Percentiles rank a stretch among this genome's conserved stretches.
phyloP scores from a whole-genome alignment of 2,329 filamentous ascomycete species.

The Trichoderma gracile region DNA sequence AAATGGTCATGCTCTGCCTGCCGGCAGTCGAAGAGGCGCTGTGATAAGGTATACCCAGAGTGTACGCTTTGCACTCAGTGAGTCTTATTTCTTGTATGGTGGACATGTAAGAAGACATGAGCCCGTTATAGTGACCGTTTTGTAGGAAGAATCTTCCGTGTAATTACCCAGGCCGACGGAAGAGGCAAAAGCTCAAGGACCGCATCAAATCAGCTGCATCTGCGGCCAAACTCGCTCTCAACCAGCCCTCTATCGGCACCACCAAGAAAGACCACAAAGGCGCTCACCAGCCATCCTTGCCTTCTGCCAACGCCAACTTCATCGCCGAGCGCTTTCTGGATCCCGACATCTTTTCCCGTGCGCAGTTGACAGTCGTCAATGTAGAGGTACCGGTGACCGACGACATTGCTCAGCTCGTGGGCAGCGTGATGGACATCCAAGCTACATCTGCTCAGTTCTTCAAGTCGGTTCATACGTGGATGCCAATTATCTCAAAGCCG shows the following conservation, averaged over 20 bases:
- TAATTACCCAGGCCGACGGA: constrained; percentile 25
- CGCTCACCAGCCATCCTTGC: background rate
- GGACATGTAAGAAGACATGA: background rate
- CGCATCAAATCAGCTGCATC: background rate
- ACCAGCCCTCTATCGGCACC: background rate
- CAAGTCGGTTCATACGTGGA: constrained; percentile 16
- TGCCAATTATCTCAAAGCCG: constrained; percentile 19
- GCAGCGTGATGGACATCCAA: constrained; percentile 19
- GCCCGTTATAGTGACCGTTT: background rate
- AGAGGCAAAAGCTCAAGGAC: constrained; percentile 2
- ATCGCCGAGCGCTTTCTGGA: constrained; percentile 24
- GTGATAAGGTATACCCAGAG: constrained; percentile 22
- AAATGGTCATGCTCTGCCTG: constrained; percentile 22
- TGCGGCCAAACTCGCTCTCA: background rate
- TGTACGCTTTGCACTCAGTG: constrained; percentile 23
- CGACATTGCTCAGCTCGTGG: constrained; percentile 7
- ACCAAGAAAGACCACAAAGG: background rate
- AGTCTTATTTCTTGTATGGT: background rate
- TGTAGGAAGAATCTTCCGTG: constrained; percentile 20
- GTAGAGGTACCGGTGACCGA: constrained; percentile 9
- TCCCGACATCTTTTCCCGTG: constrained; percentile 21
- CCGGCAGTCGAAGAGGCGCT: constrained; percentile 24
- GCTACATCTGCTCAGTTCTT: constrained; percentile 11
- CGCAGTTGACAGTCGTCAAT: constrained; percentile 18
- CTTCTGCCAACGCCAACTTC: background rate